Base-by-base conservation (phyloP, 129 eudicot species). In the Centrapalus pauciflorus region DNA sequence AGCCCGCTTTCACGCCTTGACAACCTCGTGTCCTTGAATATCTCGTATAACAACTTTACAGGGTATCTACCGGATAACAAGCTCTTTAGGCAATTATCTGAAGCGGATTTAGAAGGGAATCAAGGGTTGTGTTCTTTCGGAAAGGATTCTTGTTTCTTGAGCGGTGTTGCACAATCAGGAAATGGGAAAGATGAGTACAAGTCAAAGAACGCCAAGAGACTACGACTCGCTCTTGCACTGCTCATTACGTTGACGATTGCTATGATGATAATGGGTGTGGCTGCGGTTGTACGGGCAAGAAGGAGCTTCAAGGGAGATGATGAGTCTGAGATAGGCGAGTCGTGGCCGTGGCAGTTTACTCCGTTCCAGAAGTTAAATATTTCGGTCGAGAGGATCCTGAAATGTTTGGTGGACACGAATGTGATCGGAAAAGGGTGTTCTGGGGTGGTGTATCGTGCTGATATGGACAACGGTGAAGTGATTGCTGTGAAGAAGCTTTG, bases 351-450 rank as follows among this genome's bases (percentile, higher is more conserved):
- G 98, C 89, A 91, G 12, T 84, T 90, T 61, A 90, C 87, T 46
- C 95, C 97, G 7, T 90, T 90, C 70, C 97, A 90, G 68, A 87
- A 87, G 65, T 84, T 90, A 26, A 84, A 84, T 16, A 81, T 90
- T 37, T 87, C 97, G 2, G 81, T 87, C 0, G 95, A 90, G 1
- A 81, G 87, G 72, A 79, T 90, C 7, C 75, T 90, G 61, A 82
- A 79, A 61, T 80, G 92, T 70, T 75, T 90, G 30, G 87, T 87
- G 19, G 97, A 90, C 14, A 32, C 87, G 7, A 90, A 87, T 67
- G 91, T 83, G 58, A 82, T 90, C 1, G 97, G 97, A 0, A 90
- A 90, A 82, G 97, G 97, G 16, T 87, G 92, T 45, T 87, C 97
- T 0, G 97, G 97, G 30, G 80, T 90, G 29, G 97, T 90, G 37